Conservation (phyloP, 2,329 filamentous ascomycete species). For the Diplodia corticola region DNA sequence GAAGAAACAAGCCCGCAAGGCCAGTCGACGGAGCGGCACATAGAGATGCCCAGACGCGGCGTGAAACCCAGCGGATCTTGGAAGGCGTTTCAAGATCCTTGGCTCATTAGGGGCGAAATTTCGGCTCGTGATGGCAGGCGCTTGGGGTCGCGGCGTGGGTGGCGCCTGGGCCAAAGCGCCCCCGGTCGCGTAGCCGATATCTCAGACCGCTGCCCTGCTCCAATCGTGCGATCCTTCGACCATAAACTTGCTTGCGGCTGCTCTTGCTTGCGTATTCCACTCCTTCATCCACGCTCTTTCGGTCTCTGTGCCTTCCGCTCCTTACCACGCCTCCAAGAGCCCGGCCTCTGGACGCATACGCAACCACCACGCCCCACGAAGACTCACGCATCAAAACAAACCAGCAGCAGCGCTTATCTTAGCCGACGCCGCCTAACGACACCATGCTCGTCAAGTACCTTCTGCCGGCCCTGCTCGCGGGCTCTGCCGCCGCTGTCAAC, state of each 20-base stretch:
- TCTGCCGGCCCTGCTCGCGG: conserved; percentile 32
- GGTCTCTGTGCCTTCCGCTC: conserved; percentile 18
- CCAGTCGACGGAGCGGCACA: not conserved
- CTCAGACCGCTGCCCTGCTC: conserved; percentile 8
- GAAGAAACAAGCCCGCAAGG: not conserved
- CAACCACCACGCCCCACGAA: not conserved
- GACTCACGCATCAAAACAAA: conserved; percentile 8
- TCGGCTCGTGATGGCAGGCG: conserved; percentile 13
- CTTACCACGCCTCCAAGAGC: conserved; percentile 14
- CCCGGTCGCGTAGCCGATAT: conserved; percentile 9
- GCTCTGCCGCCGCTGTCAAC: conserved; percentile 54
- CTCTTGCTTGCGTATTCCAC: conserved; percentile 7
- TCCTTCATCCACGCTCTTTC: conserved; percentile 17
- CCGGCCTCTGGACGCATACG: conserved; percentile 9
- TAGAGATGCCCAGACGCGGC: conserved; percentile 10
- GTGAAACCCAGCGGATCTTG: conserved; percentile 18
- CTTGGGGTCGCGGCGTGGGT: conserved; percentile 3
- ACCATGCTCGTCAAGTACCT: conserved; percentile 19
- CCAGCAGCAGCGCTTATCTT: conserved; percentile 14
- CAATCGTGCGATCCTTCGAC: conserved; percentile 7
- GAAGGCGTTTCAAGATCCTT: conserved; percentile 17
- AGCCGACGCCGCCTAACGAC: not conserved
- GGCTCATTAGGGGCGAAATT: conserved; percentile 22
- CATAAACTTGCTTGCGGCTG: conserved; percentile 13
- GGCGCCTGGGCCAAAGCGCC: conserved; percentile 7